Conservation (phyloP, 2,329 filamentous ascomycete species). For the Calycina herbarum region DNA sequence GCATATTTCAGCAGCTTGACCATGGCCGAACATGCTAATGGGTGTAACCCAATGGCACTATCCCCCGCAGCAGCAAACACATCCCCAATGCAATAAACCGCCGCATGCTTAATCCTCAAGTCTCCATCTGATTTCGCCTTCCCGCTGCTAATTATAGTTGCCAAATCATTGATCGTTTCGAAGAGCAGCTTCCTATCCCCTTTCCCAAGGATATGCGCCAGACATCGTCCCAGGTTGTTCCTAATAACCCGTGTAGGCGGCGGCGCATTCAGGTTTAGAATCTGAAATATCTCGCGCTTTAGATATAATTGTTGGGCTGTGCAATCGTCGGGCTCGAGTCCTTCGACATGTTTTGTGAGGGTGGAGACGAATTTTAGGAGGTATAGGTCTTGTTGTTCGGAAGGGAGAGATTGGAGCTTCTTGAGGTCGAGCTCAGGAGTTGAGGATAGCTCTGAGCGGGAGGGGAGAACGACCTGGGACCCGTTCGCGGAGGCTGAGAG, state of each 20-base stretch:
- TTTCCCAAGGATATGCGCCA: slow-evolving; percentile 77
- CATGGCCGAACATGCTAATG: slow-evolving; percentile 68
- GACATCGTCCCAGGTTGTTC: slow-evolving; percentile 82
- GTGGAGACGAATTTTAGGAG: slow-evolving; percentile 85
- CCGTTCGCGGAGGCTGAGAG: slow-evolving; percentile 36
- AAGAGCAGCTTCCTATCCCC: slow-evolving; percentile 91
- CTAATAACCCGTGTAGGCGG: slow-evolving; percentile 85
- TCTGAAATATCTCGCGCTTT: slow-evolving; percentile 92
- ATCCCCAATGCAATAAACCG: slow-evolving; percentile 81
- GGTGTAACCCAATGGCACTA: slow-evolving; percentile 82
- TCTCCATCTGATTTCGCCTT: slow-evolving; percentile 78
- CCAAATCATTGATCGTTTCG: slow-evolving; percentile 89
- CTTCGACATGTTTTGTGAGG: slow-evolving; percentile 76
- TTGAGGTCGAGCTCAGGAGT: slow-evolving; percentile 83
- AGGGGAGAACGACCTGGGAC: slow-evolving; percentile 36
- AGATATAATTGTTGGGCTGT: slow-evolving; percentile 87
- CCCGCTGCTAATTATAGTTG: slow-evolving; percentile 68
- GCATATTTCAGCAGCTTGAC: slow-evolving; percentile 79
- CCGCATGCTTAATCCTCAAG: slow-evolving; percentile 78
- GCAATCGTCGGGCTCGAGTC: slow-evolving; percentile 74
- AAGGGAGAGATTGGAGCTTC: slow-evolving; percentile 84
- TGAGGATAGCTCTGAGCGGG: slow-evolving; percentile 43
- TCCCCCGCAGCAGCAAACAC: slow-evolving; percentile 92
- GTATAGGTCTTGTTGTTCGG: slow-evolving; percentile 95
- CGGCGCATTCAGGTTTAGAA: slow-evolving; percentile 79